Evolutionary conservation across 345 rosid species (phyloP).

Genomic region (Hibiscus mutabilis): DNA sequence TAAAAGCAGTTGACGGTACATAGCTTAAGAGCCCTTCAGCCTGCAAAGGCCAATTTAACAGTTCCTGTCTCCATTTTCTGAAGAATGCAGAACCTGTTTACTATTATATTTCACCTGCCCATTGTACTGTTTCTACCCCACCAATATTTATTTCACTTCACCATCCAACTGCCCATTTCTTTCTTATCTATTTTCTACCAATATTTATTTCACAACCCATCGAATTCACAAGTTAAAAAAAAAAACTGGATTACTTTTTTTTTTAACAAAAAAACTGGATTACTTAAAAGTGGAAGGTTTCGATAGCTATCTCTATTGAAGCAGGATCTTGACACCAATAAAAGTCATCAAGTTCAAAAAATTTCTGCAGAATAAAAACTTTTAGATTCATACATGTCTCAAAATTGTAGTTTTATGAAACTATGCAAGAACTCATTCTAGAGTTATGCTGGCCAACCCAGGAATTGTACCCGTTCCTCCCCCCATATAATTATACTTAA

Average conservation of each 20-base stretch:
- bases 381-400: neutral
- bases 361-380: neutral
- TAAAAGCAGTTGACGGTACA: neutral
- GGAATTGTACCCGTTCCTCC: neutral
- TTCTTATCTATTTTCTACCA: neutral
- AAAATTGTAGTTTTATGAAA: neutral
- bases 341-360: neutral
- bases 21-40: neutral
- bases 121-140: neutral
- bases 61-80: neutral
- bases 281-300: neutral
- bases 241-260: neutral
- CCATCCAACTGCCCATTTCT: neutral
- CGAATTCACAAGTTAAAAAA: neutral
- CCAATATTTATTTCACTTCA: neutral
- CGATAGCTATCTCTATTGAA: neutral
- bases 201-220: too few species aligned
- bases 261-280: neutral
- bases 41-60: neutral
- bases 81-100: neutral
- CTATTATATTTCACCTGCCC: neutral
- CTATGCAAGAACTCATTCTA: neutral
- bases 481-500: neutral
- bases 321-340: conserved; percentile 1
- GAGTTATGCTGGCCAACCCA: neutral